phyloP scores from a whole-genome alignment of 1,139 yeast genomes.

The Debaryomycetaceae sp. region DNA sequence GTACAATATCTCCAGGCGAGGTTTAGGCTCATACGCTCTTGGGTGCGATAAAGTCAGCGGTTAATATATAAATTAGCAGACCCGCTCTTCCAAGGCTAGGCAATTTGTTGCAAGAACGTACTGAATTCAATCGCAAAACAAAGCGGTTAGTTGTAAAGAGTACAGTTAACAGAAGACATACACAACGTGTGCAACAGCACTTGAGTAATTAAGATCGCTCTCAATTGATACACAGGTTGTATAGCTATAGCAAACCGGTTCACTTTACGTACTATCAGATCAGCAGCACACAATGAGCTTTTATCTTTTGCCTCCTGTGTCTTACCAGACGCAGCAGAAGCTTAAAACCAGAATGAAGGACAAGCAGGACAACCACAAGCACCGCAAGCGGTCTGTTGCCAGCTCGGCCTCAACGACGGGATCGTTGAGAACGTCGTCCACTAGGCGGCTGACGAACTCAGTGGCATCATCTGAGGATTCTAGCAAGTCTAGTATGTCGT shows the following conservation, averaged over 20 bases:
- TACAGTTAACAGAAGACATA: too few species aligned
- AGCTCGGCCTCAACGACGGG: not conserved
- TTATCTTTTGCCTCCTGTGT: conserved; percentile 12
- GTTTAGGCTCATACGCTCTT: not conserved
- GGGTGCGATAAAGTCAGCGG: not conserved
- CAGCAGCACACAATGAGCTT: conserved; percentile 8
- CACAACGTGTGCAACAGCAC: too few species aligned
- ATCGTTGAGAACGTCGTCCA: not conserved
- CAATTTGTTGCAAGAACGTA: too few species aligned
- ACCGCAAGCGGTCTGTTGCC: not conserved
- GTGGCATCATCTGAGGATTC: not conserved
- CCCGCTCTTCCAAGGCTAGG: too few species aligned
- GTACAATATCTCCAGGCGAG: not conserved
- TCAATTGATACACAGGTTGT: too few species aligned
- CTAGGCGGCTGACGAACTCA: not conserved
- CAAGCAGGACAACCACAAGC: conserved; percentile 2
- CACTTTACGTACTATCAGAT: too few species aligned
- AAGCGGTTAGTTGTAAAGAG: too few species aligned
- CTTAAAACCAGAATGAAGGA: conserved; percentile 9
- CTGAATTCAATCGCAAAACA: too few species aligned
- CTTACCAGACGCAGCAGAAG: conserved; percentile 15
- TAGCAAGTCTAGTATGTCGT: not conserved
- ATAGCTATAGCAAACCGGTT: too few species aligned
- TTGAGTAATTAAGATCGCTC: too few species aligned
- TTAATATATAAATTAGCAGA: not conserved